phyloP scores from a whole-genome alignment of 73 alveolate genomes.

The Stentor coeruleus region DNA sequence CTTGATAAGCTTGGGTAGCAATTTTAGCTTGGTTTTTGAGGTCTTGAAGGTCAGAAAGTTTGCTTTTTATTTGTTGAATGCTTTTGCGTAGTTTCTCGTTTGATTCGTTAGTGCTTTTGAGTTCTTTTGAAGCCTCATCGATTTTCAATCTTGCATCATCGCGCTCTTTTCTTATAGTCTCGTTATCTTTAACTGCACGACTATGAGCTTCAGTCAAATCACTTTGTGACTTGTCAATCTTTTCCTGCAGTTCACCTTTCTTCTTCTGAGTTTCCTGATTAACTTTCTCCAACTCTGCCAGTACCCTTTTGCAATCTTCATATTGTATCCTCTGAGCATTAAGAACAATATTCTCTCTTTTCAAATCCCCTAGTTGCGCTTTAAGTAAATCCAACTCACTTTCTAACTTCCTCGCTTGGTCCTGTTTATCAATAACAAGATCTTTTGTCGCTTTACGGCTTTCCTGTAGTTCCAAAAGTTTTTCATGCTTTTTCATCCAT shows the following conservation, averaged over 20 bases:
- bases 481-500: background rate
- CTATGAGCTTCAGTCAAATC: background rate
- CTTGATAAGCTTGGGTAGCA: background rate
- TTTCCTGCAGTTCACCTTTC: constrained; percentile 17
- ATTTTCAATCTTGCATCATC: background rate
- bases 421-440: constrained; percentile 15
- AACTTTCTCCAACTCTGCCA: constrained; percentile 5
- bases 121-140: background rate
- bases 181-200: background rate
- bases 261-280: background rate
- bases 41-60: background rate
- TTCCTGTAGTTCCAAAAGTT: background rate
- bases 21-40: background rate
- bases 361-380: constrained; percentile 9
- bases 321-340: background rate
- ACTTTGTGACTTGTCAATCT: background rate
- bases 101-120: background rate
- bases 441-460: background rate
- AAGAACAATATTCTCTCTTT: background rate
- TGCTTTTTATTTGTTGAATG: background rate
- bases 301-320: background rate
- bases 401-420: constrained; percentile 14
- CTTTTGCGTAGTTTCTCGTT: background rate
- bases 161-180: background rate
- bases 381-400: background rate